Conservation (phyloP, 768 basidiomycete species). For the Suillus americanus region DNA sequence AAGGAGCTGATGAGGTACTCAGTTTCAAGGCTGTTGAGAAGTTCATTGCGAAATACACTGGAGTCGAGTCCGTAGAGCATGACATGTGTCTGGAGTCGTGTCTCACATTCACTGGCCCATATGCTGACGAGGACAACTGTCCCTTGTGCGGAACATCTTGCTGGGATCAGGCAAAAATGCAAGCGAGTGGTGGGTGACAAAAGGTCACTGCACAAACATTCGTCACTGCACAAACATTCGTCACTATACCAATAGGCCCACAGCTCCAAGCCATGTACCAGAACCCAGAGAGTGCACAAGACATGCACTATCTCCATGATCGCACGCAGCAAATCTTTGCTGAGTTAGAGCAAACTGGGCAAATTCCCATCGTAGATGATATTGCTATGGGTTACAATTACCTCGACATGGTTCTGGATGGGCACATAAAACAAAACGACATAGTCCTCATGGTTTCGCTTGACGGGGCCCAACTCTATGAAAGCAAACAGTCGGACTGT, state of each 20-base stretch:
- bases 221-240: constrained; percentile 24
- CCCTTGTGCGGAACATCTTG: constrained; percentile 29
- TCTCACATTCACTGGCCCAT: background rate
- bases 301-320: constrained; percentile 26
- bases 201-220: constrained; percentile 18
- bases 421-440: constrained; percentile 28
- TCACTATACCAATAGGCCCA: constrained; percentile 40
- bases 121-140: constrained; percentile 10
- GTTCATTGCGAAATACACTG: background rate
- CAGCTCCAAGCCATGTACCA: constrained; percentile 40
- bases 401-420: constrained; percentile 18
- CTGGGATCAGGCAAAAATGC: constrained; percentile 3
- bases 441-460: constrained; percentile 35
- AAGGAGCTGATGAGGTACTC: background rate
- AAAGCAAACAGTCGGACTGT: no score
- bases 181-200: background rate
- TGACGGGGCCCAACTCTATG: constrained; percentile 17
- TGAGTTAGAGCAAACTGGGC: constrained; percentile 16
- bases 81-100: background rate
- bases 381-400: constrained; percentile 31
- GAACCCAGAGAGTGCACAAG: constrained; percentile 17
- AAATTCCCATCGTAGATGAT: constrained; percentile 25
- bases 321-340: constrained; percentile 15
- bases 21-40: background rate
- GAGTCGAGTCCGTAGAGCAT: background rate